Base-by-base conservation (phyloP, 1,284 basidiomycete species). In the Moesziomyces sp. region DNA sequence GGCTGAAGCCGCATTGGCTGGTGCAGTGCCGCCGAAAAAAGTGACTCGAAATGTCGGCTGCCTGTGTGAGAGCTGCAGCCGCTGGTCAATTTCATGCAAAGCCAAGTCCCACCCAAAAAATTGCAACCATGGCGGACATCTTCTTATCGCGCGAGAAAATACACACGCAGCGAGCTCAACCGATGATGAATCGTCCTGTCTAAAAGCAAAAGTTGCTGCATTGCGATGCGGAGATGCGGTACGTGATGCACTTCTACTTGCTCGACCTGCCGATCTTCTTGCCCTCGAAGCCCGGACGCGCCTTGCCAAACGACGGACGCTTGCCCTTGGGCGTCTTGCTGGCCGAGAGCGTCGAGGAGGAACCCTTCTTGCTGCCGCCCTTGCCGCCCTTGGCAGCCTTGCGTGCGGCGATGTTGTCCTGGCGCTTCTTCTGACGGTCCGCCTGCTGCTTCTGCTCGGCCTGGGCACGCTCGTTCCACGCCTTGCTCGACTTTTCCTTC, bases 401-500 rank as follows among this genome's bases (percentile, higher is more conserved):
- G 40, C 78, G 59, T 7, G 70, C 67, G 23, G 77, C 72, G 18
- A 83, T 60, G 50, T 83, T 83, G 51, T 83, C 81, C 62, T 71
- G 71, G 14, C 81, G 69, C 61, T 78, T 77, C 75, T 80, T 81
- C 51, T 80, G 75, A 13, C 66, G 59, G 35, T 79, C 78, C 3
- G 79, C 79, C 56, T 78, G 68, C 53, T 76, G 62, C 21, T 81
- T 69, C 14, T 58, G 56, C 52, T 76, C 72, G 14, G 71, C 62
- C 18, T 74, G 57, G 44, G 74, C 60, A 34, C 81, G 64, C 51
- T 83, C 78, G 50, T 69, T 78, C 82, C 82, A 83, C 14, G 68
- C 76, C 48, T 71, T 76, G 43, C 65, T 58, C 52, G 79, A 81
- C 55, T 82, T 82, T 11, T 69, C 70, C 65, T 82, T 83, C 11